A percentile compares a stretch with the other conserved stretches of the same genome.
Evolutionary conservation across 257 asterid species (phyloP).

Genomic region (Verbena officinalis): DNA sequence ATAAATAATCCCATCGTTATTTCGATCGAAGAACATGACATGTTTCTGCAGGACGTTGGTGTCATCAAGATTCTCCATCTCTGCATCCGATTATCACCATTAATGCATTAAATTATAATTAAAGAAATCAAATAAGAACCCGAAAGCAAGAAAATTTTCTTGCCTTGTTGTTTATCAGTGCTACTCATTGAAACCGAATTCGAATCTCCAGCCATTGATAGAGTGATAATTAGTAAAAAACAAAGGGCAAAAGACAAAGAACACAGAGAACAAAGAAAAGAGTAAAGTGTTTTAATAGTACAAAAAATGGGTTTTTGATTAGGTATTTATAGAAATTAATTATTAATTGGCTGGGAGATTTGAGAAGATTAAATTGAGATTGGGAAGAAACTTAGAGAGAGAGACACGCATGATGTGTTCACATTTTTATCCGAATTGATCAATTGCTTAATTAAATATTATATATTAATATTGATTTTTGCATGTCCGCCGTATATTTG

Average conservation of each 20-base stretch:
- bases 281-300: neutral
- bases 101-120: neutral
- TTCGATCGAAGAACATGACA: conserved; percentile 76
- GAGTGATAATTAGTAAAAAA: too few relatives aligned
- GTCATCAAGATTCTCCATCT: conserved; percentile 45
- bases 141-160: neutral
- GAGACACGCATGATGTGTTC: neutral
- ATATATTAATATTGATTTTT: too few relatives aligned
- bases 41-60: conserved; percentile 60
- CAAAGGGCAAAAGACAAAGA: too few relatives aligned
- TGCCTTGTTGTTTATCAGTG: conserved; percentile 31
- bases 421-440: too few relatives aligned
- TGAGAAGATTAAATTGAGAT: neutral
- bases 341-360: neutral
- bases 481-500: too few relatives aligned
- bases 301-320: neutral
- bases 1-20: conserved; percentile 71
- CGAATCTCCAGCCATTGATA: conserved; percentile 34
- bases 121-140: neutral
- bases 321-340: conserved; percentile 16
- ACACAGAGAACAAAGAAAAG: neutral
- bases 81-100: conserved; percentile 25
- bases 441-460: too few relatives aligned
- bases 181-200: conserved; percentile 17
- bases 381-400: neutral